Percentiles rank a stretch among this genome's conserved stretches.
Conservation (phyloP, 495 filamentous ascomycete genomes). For the Xylaria cubensis region DNA sequence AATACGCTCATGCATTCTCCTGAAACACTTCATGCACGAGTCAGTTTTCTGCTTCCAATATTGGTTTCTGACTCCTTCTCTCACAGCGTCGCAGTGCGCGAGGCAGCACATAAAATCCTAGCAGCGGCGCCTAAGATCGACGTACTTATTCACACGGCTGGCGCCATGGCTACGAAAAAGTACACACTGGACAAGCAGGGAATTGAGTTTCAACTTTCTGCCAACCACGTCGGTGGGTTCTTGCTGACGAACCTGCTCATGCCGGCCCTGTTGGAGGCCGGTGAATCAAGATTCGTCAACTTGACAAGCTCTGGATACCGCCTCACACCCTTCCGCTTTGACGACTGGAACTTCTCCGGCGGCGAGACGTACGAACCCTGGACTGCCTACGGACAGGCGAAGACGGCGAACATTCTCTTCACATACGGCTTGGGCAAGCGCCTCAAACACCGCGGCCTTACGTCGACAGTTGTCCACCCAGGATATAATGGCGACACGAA, state of each 20-base stretch:
- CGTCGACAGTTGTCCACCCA: slow-evolving; percentile 51
- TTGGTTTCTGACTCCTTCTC: background rate
- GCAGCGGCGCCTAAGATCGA: slow-evolving; percentile 58
- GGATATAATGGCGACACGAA: slow-evolving; percentile 50
- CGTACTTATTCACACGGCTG: slow-evolving; percentile 74
- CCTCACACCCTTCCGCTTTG: slow-evolving; percentile 51
- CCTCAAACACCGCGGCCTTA: slow-evolving; percentile 32
- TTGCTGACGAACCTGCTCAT: slow-evolving; percentile 63
- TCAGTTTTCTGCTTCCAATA: background rate
- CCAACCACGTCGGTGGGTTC: slow-evolving; percentile 67
- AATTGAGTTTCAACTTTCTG: slow-evolving; percentile 64
- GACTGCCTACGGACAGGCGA: slow-evolving; percentile 61
- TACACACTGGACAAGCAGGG: slow-evolving; percentile 51
- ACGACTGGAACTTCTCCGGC: slow-evolving; percentile 57
- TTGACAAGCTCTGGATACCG: slow-evolving; percentile 52
- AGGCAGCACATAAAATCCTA: slow-evolving; percentile 56
- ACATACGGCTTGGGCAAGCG: slow-evolving; percentile 55
- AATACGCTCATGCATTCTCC: background rate
- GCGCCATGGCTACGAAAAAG: slow-evolving; percentile 63
- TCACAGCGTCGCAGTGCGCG: slow-evolving; percentile 49
- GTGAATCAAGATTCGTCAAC: slow-evolving; percentile 43
- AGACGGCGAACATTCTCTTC: slow-evolving; percentile 67
- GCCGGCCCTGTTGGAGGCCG: slow-evolving; percentile 48
- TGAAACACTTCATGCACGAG: background rate
- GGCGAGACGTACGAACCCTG: slow-evolving; percentile 50